Evolutionary conservation across 441 rosid species (phyloP).

Genomic region (Euphorbia corollata): DNA sequence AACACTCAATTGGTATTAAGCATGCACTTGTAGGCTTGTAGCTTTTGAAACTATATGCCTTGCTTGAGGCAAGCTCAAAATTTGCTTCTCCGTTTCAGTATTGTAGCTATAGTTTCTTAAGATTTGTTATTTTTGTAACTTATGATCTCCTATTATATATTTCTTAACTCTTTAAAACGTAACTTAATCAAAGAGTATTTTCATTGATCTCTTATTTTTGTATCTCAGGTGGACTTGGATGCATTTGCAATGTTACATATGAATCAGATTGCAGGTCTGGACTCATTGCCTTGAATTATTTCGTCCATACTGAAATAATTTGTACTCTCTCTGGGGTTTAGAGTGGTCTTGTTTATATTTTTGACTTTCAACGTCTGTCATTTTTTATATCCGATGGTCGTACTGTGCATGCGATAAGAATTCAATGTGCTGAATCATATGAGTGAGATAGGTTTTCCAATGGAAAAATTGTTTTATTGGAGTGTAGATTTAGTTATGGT

Average conservation of each 20-base stretch:
- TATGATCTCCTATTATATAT: not conserved
- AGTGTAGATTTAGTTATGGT: not conserved
- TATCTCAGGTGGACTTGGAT: slow-evolving; percentile 65
- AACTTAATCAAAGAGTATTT: slow-evolving; percentile 8
- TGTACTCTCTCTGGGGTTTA: slow-evolving; percentile 4
- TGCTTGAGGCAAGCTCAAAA: not conserved
- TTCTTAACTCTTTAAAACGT: not conserved
- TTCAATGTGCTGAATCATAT: too few species aligned
- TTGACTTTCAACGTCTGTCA: not conserved
- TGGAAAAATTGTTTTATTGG: not conserved
- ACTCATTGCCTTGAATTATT: slow-evolving; percentile 10
- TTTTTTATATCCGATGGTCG: not conserved
- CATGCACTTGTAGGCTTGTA: not conserved
- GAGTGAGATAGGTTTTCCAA: not conserved
- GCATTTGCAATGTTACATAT: slow-evolving; percentile 74
- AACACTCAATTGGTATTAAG: not conserved
- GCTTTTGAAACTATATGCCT: not conserved
- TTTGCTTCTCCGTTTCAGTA: not conserved
- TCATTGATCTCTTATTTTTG: slow-evolving; percentile 15
- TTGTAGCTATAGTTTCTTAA: not conserved
- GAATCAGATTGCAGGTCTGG: slow-evolving; percentile 79
- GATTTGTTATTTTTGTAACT: slow-evolving; percentile 3
- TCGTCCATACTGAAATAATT: slow-evolving; percentile 2
- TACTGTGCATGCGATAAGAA: not conserved
- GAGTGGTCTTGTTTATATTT: slow-evolving; percentile 10